Base-by-base conservation (phyloP, 805 yeast species). In the Candida nitratophila region DNA sequence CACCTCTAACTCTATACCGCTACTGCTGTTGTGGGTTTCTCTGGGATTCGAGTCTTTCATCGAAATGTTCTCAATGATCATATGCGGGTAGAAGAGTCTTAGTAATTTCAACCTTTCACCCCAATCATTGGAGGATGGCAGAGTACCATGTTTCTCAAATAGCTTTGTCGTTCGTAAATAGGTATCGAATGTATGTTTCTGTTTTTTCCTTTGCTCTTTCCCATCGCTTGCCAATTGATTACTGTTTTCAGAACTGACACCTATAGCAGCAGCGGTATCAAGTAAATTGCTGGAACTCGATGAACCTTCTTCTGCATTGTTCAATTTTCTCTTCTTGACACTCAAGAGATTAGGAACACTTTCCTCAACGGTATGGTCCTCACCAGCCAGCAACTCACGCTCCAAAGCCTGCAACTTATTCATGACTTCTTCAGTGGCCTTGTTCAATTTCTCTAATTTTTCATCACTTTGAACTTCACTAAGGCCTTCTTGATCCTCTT, bases 121-220 rank as follows among this genome's bases (percentile, higher is more conserved):
- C 43, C 63, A 52, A 43, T 63, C 58, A 14, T 43, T 36, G 5
- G 58, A 33, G 1, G 60, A 53, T 1, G 68, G 68, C 14, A 63
- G 44, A 26, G 49, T 52, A 5, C 63, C 55, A 38, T 56, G 51
- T 8, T 44, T 38, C 27, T 50, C 44, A 1, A 56, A 29, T 8
- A 56, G 17, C 16, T 50, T 42, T 26, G 48, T 37, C 10, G 57
- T 41, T 21, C 46, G 37, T 7, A 52, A 31, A 38, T 55, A 57
- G 2, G 24, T 43, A 7, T 51, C 53, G 11, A 39, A n/a, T 5
- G 14, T n/a, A 15, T 20, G 17, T 21, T 21, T 35, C 37, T 20
- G 20, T 16, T 20, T 33, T 22, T 19, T 33, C 19, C 15, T 30
- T 30, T 15, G 7, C 16, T 30, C 15, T 30, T 30, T 14, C 15